Evolutionary conservation across 2,329 filamentous ascomycete genomes (phyloP), one percentile per base, ranked within the genome.

Genomic region (Escovopsis sp.): DNA sequence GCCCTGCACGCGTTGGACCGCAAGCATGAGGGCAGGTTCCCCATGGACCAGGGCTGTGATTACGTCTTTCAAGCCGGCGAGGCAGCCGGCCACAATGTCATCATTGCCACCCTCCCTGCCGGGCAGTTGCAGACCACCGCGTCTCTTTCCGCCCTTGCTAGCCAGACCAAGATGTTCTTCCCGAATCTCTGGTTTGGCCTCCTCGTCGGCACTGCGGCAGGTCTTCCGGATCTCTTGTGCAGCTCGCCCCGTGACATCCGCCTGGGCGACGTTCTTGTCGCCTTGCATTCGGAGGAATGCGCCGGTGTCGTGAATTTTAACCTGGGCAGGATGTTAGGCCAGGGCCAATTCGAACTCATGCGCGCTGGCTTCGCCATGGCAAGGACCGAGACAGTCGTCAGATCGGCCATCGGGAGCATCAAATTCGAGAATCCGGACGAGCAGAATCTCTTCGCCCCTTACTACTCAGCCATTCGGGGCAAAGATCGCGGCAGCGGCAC

Each of bases 151-250:
- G 48, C 50, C 5, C 48, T 60, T 5, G 52, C 52, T 1, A 48
- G 48, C 28, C 51, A 60, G 34, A 41, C 57, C 15, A 56, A 52
- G 35, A 50, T 31, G 27, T 50, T 48, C 37, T 58, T 58, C 33
- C 52, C 50, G 0, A 55, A 56, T 31, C 41, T 61, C 9, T 55
- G 53, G 49, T 58, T 60, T 30, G 52, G 53, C 1, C 45, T 61
- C 2, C 42, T 60, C 4, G 54, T 60, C 7, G 57, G 55, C 21
- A 48, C 60, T 17, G 56, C 53, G 5, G 51, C 55, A 2, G 56
- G 55, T 2, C 45, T 59, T 2, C 55, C 55, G 1, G 44, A 50
- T 23, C 40, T 54, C 8, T 36, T 38, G 2, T 21, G 36, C 21
- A 33, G 1, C 4, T 48, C 50, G 2, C 42, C 44, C 3, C 46